Evolutionary conservation across 331 rosid species (phyloP).

Genomic region (Spiraea crenata): DNA sequence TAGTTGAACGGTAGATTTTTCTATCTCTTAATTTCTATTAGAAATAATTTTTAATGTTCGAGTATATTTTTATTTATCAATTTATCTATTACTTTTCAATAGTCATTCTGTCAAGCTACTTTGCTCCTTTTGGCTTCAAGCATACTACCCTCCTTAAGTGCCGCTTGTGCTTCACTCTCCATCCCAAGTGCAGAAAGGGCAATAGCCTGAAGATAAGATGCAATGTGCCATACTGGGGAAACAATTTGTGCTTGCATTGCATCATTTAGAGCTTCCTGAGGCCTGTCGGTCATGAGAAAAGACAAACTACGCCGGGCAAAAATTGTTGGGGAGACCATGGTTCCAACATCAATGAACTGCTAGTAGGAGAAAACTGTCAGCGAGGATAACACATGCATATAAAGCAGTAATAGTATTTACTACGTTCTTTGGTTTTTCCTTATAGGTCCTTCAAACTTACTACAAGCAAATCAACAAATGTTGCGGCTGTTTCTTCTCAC

Average conservation of each 20-base stretch:
- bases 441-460: too few species aligned
- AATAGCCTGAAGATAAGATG: slow-evolving; percentile 74
- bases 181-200: slow-evolving; percentile 55
- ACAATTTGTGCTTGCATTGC: slow-evolving; percentile 77
- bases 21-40: too few species aligned
- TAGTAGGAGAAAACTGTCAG: slow-evolving; percentile 18
- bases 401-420: not conserved
- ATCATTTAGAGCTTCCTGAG: slow-evolving; percentile 62
- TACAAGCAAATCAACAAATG: not conserved
- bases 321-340: slow-evolving; percentile 78
- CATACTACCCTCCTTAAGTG: slow-evolving; percentile 67
- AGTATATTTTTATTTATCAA: too few species aligned
- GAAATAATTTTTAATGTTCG: too few species aligned
- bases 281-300: slow-evolving; percentile 62
- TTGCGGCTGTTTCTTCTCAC: not conserved
- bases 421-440: not conserved
- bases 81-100: too few species aligned
- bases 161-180: slow-evolving; percentile 71
- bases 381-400: slow-evolving; percentile 10
- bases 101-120: slow-evolving; percentile 40
- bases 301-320: slow-evolving; percentile 70
- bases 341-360: slow-evolving; percentile 76
- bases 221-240: slow-evolving; percentile 78
- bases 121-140: slow-evolving; percentile 58
- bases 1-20: too few species aligned